These are phyloP conservation scores for Triticum timopheevii DNA, from an alignment of 176 grass and related monocot genomes.

Conservation along the genomic window DNA sequence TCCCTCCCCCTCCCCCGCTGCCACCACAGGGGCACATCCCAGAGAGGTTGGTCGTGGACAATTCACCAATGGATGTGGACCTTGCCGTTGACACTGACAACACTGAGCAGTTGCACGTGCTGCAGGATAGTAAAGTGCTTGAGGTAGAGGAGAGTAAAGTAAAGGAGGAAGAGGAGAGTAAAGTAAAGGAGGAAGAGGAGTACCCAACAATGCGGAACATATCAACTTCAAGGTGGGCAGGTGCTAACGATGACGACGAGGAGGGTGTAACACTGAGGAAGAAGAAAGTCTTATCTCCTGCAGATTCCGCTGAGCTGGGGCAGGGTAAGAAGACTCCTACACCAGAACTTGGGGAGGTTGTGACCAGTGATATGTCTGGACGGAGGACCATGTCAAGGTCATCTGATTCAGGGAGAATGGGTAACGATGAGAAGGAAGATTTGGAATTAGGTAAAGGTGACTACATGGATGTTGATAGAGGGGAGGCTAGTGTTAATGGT, in stretches of 20 bases:
- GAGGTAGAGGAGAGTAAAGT: conserved; percentile 51
- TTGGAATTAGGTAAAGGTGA: conserved; percentile 43
- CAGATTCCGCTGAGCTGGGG: conserved; percentile 27
- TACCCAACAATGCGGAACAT: conserved; percentile 69
- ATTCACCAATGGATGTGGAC: conserved; percentile 43
- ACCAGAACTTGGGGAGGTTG: conserved; percentile 88
- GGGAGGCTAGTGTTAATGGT: conserved; percentile 35
- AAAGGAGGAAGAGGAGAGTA: background rate
- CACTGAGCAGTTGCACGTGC: conserved; percentile 18
- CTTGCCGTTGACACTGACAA: conserved; percentile 28
- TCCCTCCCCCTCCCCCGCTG: conserved; percentile 62
- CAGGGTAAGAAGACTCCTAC: conserved; percentile 48
- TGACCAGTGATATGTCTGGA: conserved; percentile 63
- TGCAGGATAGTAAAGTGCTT: background rate
- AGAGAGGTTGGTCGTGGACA: conserved; percentile 18
- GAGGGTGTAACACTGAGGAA: conserved; percentile 29
- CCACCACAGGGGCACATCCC: conserved; percentile 25
- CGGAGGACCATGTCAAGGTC: conserved; percentile 62
- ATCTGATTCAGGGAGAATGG: conserved; percentile 66
- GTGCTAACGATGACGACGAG: conserved; percentile 58
- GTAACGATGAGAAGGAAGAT: conserved; percentile 37
- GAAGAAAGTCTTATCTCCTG: conserved; percentile 42
- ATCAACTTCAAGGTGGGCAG: conserved; percentile 86
- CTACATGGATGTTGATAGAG: conserved; percentile 75
- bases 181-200: conserved; percentile 59